Percentiles rank a stretch among this genome's conserved stretches.
Conservation (phyloP, 2,329 filamentous ascomycete species). For the Fusarium sp. region DNA sequence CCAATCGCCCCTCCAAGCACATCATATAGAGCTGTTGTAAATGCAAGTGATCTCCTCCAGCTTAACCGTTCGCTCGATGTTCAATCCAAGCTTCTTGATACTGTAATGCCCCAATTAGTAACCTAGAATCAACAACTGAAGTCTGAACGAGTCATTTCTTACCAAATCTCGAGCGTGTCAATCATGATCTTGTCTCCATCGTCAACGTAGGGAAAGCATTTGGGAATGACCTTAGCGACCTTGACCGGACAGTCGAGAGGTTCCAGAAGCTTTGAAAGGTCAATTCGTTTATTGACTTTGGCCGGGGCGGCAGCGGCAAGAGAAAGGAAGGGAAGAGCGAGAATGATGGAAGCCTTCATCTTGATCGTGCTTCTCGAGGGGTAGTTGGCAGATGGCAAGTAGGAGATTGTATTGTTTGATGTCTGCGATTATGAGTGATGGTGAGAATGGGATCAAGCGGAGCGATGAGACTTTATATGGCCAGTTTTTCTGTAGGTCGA, state of each 20-base stretch:
- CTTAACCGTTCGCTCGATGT: too few species aligned
- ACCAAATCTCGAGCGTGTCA: background rate
- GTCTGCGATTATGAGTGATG: background rate
- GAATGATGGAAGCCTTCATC: constrained; percentile 4
- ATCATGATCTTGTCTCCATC: background rate
- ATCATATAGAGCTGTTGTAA: too few species aligned
- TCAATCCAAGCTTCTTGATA: background rate
- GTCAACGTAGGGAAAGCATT: background rate
- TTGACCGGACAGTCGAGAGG: background rate
- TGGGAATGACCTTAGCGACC: background rate
- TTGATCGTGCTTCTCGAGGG: background rate
- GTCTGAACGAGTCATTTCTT: background rate
- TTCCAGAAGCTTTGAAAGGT: background rate
- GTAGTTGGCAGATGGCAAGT: background rate
- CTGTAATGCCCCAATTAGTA: background rate
- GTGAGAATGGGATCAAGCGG: background rate
- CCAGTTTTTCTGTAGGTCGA: background rate
- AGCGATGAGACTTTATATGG: background rate
- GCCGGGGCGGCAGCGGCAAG: background rate
- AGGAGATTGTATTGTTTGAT: background rate
- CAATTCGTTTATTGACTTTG: background rate
- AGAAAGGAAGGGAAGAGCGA: background rate
- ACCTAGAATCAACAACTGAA: fast-evolving
- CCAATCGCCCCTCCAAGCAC: fast-evolving
- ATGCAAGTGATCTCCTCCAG: too few species aligned